phyloP scores from a whole-genome alignment of 306 rosid genomes.

The Mimosa pudica region DNA sequence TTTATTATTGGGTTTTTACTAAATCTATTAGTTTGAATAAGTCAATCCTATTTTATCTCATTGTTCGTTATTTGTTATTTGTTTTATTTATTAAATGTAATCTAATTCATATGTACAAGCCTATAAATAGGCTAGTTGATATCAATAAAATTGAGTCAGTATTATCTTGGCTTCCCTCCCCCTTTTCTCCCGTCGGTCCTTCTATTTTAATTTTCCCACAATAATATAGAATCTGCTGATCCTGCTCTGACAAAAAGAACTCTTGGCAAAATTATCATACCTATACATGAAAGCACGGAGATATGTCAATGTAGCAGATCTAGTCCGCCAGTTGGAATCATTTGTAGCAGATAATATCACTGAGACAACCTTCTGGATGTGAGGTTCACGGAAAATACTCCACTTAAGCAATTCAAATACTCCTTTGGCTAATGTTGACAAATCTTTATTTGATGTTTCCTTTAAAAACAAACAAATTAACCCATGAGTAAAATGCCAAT shows the following conservation, averaged over 20 bases:
- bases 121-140: no score
- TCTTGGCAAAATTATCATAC: slow-evolving; percentile 48
- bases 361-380: slow-evolving; percentile 73
- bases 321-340: slow-evolving; percentile 92
- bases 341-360: slow-evolving; percentile 83
- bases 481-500: slow-evolving; percentile 38
- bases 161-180: no score
- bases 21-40: no score
- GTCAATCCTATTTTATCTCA: no score
- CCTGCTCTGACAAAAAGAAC: slow-evolving; percentile 31
- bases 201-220: no score
- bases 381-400: slow-evolving; percentile 87
- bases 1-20: no score
- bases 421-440: slow-evolving; percentile 88
- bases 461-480: slow-evolving; percentile 44
- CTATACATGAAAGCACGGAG: slow-evolving; percentile 95
- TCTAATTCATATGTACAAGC: no score
- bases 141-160: no score
- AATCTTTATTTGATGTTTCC: slow-evolving; percentile 98
- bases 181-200: no score
- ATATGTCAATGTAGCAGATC: slow-evolving; percentile 92
- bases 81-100: no score
- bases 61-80: no score
- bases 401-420: slow-evolving; percentile 92
- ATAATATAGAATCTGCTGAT: slow-evolving; percentile 8